Base-by-base conservation (phyloP, 352 stramenopile species). In the Phytophthora megakarya region DNA sequence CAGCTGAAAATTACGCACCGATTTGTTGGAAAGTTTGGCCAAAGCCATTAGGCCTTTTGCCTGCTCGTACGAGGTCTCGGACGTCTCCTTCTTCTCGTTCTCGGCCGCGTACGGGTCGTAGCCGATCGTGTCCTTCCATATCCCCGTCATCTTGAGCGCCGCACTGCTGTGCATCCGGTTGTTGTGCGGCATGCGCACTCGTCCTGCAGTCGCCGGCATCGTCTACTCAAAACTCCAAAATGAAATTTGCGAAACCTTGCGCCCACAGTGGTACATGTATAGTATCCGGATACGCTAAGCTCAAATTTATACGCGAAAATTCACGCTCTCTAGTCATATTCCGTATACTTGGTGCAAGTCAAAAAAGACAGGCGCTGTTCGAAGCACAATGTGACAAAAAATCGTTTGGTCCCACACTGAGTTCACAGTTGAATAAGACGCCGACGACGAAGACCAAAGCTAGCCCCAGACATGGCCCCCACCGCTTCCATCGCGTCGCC, bases 101-200 rank as follows among this genome's bases (percentile, higher is more conserved):
- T 83, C 73, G 37, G 79, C 81, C 3, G 95, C 94, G 62, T 98
- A 98, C 15, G 95, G 95, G 78, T 98, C 95, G 53, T 98, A 97
- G 46, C 95, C 95, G 70, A 99, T 99, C 3, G 96, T 98, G 61
- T 98, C 96, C 57, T 89, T 97, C 97, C 96, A 99, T 39, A 98
- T 99, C 22, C 92, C 94, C 39, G 84, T 97, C 77, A 98, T 98
- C 82, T 98, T 95, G 8, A 99, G 87, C 54, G 95, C 81, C 30
- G 83, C 82, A 54, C 84, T 97, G 49, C 92, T 98, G 69, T 95
- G 93, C 82, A 99, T 96, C 68, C 95, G 91, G 80, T 99, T 99
- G 80, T 98, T 98, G 81, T 98, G 95, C 68, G 96, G 96, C 94
- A 98, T 99, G 53, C 93, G 88, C 73, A 97, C 85, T 37, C 92